phyloP scores from a whole-genome alignment of 257 asterid genomes.

The Gentiana macrophylla region DNA sequence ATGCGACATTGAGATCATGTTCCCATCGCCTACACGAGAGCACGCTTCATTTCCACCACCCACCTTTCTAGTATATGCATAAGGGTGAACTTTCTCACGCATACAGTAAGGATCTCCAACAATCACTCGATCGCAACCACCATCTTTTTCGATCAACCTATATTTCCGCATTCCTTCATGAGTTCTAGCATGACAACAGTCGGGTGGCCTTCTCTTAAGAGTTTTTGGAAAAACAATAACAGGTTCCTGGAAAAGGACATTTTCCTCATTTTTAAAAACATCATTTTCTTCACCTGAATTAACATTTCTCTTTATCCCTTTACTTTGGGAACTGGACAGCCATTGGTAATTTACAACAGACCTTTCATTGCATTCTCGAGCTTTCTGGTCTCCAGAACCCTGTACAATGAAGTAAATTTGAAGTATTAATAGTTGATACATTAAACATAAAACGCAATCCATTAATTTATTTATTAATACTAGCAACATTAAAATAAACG shows the following conservation, averaged over 20 bases:
- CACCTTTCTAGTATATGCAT: constrained; percentile 3
- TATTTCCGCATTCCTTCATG: constrained; percentile 13
- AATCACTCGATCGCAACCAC: constrained; percentile 12
- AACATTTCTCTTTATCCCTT: constrained; percentile 6
- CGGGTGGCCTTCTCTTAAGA: constrained; percentile 13
- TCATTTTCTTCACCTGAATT: constrained; percentile 7
- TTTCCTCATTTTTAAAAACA: constrained; percentile 1
- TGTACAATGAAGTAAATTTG: constrained; percentile 12
- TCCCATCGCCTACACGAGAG: constrained; percentile 4
- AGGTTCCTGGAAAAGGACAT: constrained; percentile 10
- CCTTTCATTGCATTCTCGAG: constrained; percentile 6
- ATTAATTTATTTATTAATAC: not conserved
- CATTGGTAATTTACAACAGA: constrained; percentile 7
- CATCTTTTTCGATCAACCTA: constrained; percentile 17
- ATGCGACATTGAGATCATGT: constrained; percentile 11
- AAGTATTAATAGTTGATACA: not conserved
- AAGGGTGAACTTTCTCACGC: constrained; percentile 10
- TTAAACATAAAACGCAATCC: not conserved
- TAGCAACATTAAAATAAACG: not conserved
- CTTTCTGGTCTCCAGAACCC: constrained; percentile 13
- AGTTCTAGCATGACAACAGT: constrained; percentile 12
- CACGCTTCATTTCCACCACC: constrained; percentile 9
- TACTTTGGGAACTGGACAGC: constrained; percentile 12
- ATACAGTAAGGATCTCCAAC: constrained; percentile 4
- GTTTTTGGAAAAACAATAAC: constrained; percentile 8